Conservation (phyloP, 768 basidiomycete species). For the Rossbeevera mucosa region DNA sequence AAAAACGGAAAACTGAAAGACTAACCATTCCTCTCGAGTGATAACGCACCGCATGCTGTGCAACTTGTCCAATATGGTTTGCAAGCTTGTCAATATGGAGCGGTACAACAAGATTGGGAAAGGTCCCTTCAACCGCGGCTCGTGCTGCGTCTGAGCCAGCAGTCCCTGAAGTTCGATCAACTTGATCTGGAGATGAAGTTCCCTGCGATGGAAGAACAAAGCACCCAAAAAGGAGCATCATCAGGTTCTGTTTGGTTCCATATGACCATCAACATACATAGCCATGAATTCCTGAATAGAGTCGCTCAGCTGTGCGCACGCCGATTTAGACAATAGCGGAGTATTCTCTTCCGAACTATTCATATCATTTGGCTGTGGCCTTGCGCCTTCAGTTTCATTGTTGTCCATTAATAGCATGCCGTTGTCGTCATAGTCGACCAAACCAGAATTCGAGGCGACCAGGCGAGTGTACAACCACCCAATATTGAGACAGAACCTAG, state of each 20-base stretch:
- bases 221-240: not conserved
- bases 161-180: constrained; percentile 81
- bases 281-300: constrained; percentile 88
- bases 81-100: constrained; percentile 73
- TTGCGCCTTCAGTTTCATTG: not conserved
- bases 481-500: constrained; percentile 85
- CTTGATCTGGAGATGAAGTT: constrained; percentile 89
- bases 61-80: constrained; percentile 81
- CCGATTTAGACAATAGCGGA: constrained; percentile 31
- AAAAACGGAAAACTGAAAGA: constrained; percentile 2
- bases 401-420: constrained; percentile 1
- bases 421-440: constrained; percentile 42
- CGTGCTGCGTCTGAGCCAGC: constrained; percentile 85
- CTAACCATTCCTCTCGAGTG: constrained; percentile 88
- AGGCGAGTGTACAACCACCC: constrained; percentile 94
- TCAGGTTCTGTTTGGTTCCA: not conserved
- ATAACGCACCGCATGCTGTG: constrained; percentile 99
- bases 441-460: constrained; percentile 80
- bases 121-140: constrained; percentile 92
- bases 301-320: constrained; percentile 44
- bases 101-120: constrained; percentile 87
- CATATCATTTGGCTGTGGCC: not conserved
- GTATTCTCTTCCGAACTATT: constrained; percentile 28
- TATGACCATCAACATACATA: constrained; percentile 51
- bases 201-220: constrained; percentile 50